Evolutionary conservation across 805 yeast genomes (phyloP), one percentile per base, ranked within the genome.

Genomic region (Candida insectorum): DNA sequence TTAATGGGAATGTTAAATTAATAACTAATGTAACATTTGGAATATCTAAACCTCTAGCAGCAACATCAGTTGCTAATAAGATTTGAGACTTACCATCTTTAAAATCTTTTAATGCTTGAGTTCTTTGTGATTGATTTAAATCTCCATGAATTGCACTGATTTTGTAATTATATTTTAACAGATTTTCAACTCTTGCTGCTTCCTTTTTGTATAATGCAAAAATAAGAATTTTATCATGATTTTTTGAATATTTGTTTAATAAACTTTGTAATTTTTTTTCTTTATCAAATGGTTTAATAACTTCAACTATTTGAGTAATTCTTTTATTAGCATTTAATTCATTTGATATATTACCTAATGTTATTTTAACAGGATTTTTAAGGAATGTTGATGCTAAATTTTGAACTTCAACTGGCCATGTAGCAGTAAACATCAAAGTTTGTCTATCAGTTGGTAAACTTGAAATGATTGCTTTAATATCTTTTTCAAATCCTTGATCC

Each of bases 381-480:
- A 93, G 85, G 62, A 83, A 93, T 5, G 83, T 75, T 13, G 79
- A 55, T 6, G 98, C 98, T 43, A 93, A 72, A 44, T 87, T 94
- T 54, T 97, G 81, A 22, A 93, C 97, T 64, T 91, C 95, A 50
- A 85, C 85, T n/a, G 99, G 99, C 98, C 98, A 93, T 1, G 99
- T 93, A n/a, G 99, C 99, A 7, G 98, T 91, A 64, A 93, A 93
- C 97, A 93, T 93, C 44, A 93, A 71, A 0, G 98, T 93, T 62
- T 91, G 97, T 65, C 97, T 73, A 16, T 60, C 56, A 16, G 45
- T 31, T 22, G 53, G 43, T 11, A 86, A 72, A 37, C 69, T 65
- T 28, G 81, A 75, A 54, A 93, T 78, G 45, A 93, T 87, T 43
- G 73, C 70, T 57, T 85, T 87, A 54, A 93, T 91, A 61, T 91